Evolutionary conservation across 2,329 filamentous ascomycete species (phyloP).

Genomic region (Epichloe gansuensis): DNA sequence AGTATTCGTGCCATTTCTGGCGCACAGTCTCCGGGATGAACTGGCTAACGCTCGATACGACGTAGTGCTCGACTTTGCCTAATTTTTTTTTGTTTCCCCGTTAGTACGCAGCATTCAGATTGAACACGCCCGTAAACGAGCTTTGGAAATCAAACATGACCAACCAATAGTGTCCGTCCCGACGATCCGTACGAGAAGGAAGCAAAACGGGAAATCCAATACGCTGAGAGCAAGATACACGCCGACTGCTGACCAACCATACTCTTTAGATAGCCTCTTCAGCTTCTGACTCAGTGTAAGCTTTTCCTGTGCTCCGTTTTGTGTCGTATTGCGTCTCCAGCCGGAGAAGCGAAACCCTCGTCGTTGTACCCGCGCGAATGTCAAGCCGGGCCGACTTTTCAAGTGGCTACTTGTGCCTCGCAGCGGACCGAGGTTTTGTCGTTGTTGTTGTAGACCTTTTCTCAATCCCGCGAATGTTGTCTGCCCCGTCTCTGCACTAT

Average conservation of each 20-base stretch:
- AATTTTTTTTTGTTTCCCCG: not conserved
- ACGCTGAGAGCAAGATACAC: slow-evolving; percentile 76
- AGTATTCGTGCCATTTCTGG: slow-evolving; percentile 37
- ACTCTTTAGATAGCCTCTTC: slow-evolving; percentile 77
- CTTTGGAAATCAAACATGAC: slow-evolving; percentile 8
- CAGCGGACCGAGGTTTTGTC: not conserved
- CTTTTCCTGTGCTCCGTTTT: slow-evolving; percentile 13
- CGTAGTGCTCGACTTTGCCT: slow-evolving; percentile 50
- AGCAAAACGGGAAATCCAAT: slow-evolving; percentile 91
- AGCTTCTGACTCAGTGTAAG: slow-evolving; percentile 55
- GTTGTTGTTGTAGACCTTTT: not conserved
- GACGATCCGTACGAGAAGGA: slow-evolving; percentile 68
- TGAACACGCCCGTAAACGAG: not conserved
- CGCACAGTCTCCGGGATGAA: slow-evolving; percentile 48
- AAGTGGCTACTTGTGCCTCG: not conserved
- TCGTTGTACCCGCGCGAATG: slow-evolving; percentile 13
- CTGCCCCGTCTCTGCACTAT: slow-evolving; percentile 13
- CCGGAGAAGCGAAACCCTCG: slow-evolving; percentile 25
- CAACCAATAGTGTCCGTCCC: slow-evolving; percentile 77
- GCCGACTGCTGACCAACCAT: slow-evolving; percentile 87
- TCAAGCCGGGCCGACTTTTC: slow-evolving; percentile 8
- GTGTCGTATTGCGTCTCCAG: slow-evolving; percentile 17
- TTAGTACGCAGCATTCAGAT: not conserved
- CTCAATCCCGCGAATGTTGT: not conserved
- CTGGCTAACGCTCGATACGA: slow-evolving; percentile 46